A percentile compares a stretch with the other conserved stretches of the same genome.
Conservation (phyloP, 1,139 yeast species). For the Geotrichum fermentans region DNA sequence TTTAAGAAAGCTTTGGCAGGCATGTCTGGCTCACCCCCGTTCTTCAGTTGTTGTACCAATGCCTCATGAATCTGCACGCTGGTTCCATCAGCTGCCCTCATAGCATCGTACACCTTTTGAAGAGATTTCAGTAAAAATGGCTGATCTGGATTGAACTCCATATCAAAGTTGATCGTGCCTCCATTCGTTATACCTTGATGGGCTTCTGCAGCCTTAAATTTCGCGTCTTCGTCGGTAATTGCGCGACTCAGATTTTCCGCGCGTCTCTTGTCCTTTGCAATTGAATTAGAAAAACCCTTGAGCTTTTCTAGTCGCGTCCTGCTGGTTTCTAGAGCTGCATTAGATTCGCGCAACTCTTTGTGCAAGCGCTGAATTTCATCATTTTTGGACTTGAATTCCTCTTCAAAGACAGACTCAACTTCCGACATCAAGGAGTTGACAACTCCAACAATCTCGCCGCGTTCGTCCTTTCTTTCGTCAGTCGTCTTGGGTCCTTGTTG, state of each 20-base stretch:
- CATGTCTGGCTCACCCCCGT: slow-evolving; percentile 28
- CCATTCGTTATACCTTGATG: slow-evolving; percentile 21
- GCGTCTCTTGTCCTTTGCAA: slow-evolving; percentile 48
- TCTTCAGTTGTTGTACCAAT: background rate
- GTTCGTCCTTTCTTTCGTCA: slow-evolving; percentile 31
- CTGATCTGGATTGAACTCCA: slow-evolving; percentile 75
- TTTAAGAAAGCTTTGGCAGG: slow-evolving; percentile 62
- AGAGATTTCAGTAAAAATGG: slow-evolving; percentile 49
- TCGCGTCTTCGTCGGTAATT: slow-evolving; percentile 51
- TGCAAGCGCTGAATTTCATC: slow-evolving; percentile 46
- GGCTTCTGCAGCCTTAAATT: slow-evolving; percentile 43
- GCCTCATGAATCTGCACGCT: slow-evolving; percentile 6
- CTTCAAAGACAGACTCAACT: slow-evolving; percentile 45
- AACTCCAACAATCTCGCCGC: slow-evolving; percentile 43
- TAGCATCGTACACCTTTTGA: slow-evolving; percentile 1
- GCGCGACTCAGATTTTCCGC: slow-evolving; percentile 54
- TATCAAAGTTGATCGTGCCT: slow-evolving; percentile 39
- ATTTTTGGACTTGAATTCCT: slow-evolving; percentile 47
- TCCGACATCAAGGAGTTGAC: slow-evolving; percentile 38
- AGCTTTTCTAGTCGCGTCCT: slow-evolving; percentile 45
- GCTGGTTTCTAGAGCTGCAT: slow-evolving; percentile 43
- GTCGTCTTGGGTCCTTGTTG: background rate
- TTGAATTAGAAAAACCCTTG: slow-evolving; percentile 40
- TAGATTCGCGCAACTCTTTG: slow-evolving; percentile 46
- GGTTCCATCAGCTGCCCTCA: slow-evolving; percentile 5